phyloP scores from a whole-genome alignment of 2,329 filamentous ascomycete genomes.

The Colletotrichum sp. region DNA sequence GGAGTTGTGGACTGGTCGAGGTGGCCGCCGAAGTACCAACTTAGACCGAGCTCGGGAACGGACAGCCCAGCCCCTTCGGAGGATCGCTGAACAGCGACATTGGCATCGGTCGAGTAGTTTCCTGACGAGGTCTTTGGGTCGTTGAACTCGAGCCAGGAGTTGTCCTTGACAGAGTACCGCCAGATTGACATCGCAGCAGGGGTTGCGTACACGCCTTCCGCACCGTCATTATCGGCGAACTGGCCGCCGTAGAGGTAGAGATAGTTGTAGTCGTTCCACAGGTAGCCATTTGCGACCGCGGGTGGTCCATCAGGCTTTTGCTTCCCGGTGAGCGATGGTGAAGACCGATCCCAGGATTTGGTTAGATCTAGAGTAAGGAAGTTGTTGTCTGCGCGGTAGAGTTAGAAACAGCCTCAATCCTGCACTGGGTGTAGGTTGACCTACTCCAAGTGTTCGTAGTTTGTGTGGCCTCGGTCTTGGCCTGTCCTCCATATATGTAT shows the following conservation, averaged over 20 bases:
- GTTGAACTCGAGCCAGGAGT: slow-evolving; percentile 67
- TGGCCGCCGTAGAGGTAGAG: slow-evolving; percentile 78
- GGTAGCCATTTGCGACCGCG: slow-evolving; percentile 72
- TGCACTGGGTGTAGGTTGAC: slow-evolving; percentile 27
- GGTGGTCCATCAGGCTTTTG: slow-evolving; percentile 72
- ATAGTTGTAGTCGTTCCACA: slow-evolving; percentile 75
- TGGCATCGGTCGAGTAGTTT: slow-evolving; percentile 61
- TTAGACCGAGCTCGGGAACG: slow-evolving; percentile 71
- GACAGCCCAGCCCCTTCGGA: slow-evolving; percentile 77
- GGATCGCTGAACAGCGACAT: slow-evolving; percentile 66
- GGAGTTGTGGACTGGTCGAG: slow-evolving; percentile 63
- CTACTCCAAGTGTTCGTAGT: slow-evolving; percentile 72
- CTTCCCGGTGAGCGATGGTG: slow-evolving; percentile 67
- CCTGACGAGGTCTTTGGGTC: slow-evolving; percentile 68
- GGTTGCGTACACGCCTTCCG: slow-evolving; percentile 46
- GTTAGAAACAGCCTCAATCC: not conserved
- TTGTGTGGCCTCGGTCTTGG: slow-evolving; percentile 62
- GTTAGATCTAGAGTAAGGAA: slow-evolving; percentile 76
- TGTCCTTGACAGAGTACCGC: slow-evolving; percentile 68
- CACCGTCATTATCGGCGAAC: slow-evolving; percentile 61
- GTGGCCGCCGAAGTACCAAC: slow-evolving; percentile 82
- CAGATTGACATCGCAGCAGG: slow-evolving; percentile 69
- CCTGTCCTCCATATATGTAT: slow-evolving; percentile 77
- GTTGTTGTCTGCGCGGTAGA: slow-evolving; percentile 62
- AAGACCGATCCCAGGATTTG: slow-evolving; percentile 71